Percentiles rank a stretch among this genome's conserved stretches.
These are phyloP conservation scores for Bolboschoenoplectus hybrid DNA, from an alignment of 202 grass and related monocot genomes.

Conservation along the genomic window DNA sequence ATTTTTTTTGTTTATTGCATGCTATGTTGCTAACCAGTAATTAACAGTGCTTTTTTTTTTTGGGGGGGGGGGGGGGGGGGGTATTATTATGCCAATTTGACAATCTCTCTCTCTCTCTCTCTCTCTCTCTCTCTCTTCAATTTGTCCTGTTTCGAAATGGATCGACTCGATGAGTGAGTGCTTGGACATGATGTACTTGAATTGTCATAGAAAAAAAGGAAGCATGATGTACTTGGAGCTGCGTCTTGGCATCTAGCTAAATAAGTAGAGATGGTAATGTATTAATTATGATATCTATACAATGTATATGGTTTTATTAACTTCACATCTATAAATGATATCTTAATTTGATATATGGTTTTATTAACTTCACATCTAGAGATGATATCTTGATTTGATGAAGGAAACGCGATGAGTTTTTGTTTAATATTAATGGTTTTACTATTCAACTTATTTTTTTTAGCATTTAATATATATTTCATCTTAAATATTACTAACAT, in stretches of 20 bases:
- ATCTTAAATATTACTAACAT: too few relatives aligned
- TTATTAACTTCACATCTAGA: too few relatives aligned
- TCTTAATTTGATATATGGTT: too few relatives aligned
- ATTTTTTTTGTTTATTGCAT: not conserved
- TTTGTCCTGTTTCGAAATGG: constrained; percentile 11
- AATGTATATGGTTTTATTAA: not conserved
- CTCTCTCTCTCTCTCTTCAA: too few relatives aligned
- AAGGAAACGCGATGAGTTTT: too few relatives aligned
- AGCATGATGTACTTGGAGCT: not conserved
- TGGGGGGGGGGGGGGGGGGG: not conserved
- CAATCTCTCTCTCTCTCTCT: not conserved
- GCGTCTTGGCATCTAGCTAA: not conserved
- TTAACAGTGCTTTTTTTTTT: not conserved
- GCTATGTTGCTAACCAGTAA: not conserved
- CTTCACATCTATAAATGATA: not conserved
- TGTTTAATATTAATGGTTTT: too few relatives aligned
- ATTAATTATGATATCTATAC: not conserved
- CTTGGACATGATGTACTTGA: not conserved
- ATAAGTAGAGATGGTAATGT: not conserved
- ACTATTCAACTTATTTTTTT: too few relatives aligned
- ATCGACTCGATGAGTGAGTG: not conserved
- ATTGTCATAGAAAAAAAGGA: not conserved
- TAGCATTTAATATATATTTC: too few relatives aligned
- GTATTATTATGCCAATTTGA: not conserved
- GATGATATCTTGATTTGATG: too few relatives aligned